phyloP scores from a whole-genome alignment of 257 asterid species.

The Plantago elongata region DNA sequence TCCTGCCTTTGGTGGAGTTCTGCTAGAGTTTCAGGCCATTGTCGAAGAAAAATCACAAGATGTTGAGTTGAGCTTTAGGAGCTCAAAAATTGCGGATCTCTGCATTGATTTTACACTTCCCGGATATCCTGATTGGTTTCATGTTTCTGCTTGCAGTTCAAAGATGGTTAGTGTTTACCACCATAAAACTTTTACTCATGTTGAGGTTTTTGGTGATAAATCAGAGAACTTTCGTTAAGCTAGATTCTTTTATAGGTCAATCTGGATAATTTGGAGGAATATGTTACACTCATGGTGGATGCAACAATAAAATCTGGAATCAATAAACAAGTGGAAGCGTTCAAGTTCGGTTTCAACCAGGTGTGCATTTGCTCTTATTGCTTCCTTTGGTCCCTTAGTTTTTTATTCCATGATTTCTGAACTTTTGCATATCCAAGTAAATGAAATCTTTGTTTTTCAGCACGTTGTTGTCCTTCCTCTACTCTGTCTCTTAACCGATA shows the following conservation, averaged over 20 bases:
- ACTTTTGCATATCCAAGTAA: background rate
- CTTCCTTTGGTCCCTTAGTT: conserved; percentile 5
- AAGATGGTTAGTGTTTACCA: conserved; percentile 53
- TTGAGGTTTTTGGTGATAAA: conserved; percentile 1
- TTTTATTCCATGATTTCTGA: background rate
- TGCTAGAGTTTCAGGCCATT: conserved; percentile 73
- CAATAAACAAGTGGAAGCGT: conserved; percentile 81
- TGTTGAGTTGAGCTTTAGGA: conserved; percentile 38
- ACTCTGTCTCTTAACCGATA: too few species aligned
- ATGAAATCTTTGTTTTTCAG: too few species aligned
- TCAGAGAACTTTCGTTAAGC: conserved; percentile 8
- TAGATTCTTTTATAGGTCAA: conserved; percentile 50
- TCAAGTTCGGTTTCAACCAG: conserved; percentile 90
- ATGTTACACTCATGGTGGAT: conserved; percentile 50
- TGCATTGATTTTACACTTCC: conserved; percentile 91
- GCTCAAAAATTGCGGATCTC: conserved; percentile 75
- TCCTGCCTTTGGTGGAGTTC: conserved; percentile 68
- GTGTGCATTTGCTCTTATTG: conserved; percentile 27
- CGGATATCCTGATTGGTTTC: conserved; percentile 77
- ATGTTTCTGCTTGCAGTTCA: conserved; percentile 36
- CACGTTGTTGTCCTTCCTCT: too few species aligned
- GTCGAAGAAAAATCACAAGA: conserved; percentile 46
- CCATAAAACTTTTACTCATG: conserved; percentile 14
- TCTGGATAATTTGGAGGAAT: conserved; percentile 63
- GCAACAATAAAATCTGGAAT: conserved; percentile 81